Base-by-base conservation (phyloP, 768 basidiomycete genomes). In the Pluteus cervinus region DNA sequence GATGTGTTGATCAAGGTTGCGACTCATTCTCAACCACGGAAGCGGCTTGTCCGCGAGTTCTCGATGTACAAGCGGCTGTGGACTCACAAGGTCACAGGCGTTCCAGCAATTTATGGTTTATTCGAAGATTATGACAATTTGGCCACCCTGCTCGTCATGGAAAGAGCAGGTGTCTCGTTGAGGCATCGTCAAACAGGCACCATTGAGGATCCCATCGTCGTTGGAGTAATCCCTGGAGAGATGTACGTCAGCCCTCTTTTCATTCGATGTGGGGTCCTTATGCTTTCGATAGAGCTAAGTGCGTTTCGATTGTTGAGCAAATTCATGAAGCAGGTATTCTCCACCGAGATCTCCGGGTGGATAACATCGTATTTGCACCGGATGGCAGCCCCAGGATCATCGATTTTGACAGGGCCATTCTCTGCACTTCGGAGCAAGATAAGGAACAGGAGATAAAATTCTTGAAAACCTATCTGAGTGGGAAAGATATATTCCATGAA, bases 401-500 rank as follows among this genome's bases (percentile, higher is more conserved):
- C 18, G 57, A 59, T 40, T 57, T 59, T 36, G 54, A 57, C 33
- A 36, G 43, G 20, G 43, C 51, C n/a, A n/a, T n/a, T n/a, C n/a
- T n/a, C n/a, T n/a, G n/a, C n/a, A n/a, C n/a, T n/a, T n/a, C n/a
- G n/a, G n/a, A n/a, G n/a, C n/a, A n/a, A n/a, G n/a, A n/a, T n/a
- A n/a, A n/a, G n/a, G n/a, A n/a, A n/a, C n/a, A n/a, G n/a, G n/a
- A n/a, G n/a, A n/a, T n/a, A n/a, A n/a, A n/a, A n/a, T n/a, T n/a
- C n/a, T n/a, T n/a, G n/a, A n/a, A n/a, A n/a, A n/a, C n/a, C n/a
- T n/a, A n/a, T n/a, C n/a, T n/a, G n/a, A n/a, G n/a, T n/a, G n/a
- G n/a, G n/a, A n/a, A n/a, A n/a, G n/a, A n/a, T n/a, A n/a, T n/a
- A n/a, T n/a, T n/a, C n/a, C n/a, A n/a, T n/a, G n/a, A n/a, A n/a